Evolutionary conservation across 768 basidiomycete species (phyloP).

Genomic region (Holtermanniella nyarrowii): DNA sequence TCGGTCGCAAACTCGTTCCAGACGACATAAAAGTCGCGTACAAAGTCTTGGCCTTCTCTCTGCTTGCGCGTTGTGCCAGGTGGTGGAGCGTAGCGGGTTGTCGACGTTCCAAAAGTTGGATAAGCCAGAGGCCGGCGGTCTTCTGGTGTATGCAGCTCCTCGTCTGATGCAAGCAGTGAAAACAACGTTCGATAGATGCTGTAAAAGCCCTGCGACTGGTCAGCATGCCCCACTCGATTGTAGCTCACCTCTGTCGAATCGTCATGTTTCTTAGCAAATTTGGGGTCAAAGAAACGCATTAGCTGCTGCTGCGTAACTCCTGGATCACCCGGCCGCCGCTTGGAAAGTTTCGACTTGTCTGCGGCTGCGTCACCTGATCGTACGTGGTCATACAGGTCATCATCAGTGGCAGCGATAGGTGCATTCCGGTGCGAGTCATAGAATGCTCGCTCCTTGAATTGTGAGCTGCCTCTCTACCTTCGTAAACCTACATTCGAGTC

Average conservation of each 20-base stretch:
- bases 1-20: conserved; percentile 79
- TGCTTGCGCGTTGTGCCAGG: conserved; percentile 32
- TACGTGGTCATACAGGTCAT: conserved; percentile 78
- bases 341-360: conserved; percentile 40
- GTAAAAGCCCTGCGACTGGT: conserved; percentile 63
- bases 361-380: conserved; percentile 54
- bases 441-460: conserved; percentile 82
- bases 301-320: conserved; percentile 74
- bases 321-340: conserved; percentile 50
- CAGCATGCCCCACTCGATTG: conserved; percentile 45
- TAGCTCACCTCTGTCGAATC: conserved; percentile 45
- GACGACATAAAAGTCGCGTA: conserved; percentile 65
- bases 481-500: conserved; percentile 70
- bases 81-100: conserved; percentile 57
- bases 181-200: conserved; percentile 82
- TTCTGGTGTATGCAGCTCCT: conserved; percentile 48
- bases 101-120: conserved; percentile 72
- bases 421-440: conserved; percentile 87
- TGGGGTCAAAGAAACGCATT: conserved; percentile 65
- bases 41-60: conserved; percentile 47
- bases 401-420: conserved; percentile 69
- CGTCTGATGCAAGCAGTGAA: conserved; percentile 68
- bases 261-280: conserved; percentile 32
- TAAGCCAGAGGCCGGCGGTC: conserved; percentile 44
- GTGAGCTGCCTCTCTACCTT: background rate